Evolutionary conservation across 2,329 filamentous ascomycete genomes (phyloP).

Genomic region (Aspergillus sergii): DNA sequence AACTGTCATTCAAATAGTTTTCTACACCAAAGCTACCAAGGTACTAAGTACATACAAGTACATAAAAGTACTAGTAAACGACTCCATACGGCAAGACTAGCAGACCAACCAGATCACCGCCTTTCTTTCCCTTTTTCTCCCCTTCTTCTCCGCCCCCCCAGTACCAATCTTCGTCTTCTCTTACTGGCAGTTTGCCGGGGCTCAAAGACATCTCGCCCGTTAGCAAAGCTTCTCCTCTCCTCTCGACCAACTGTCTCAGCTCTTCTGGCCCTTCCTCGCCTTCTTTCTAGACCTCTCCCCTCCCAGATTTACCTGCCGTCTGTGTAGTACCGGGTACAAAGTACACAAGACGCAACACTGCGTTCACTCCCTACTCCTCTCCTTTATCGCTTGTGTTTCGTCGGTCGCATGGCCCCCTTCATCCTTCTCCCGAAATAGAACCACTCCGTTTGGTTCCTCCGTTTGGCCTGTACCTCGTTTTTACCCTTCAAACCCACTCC

Average conservation of each 20-base stretch:
- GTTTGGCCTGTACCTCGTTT: neutral
- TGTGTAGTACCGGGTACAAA: neutral
- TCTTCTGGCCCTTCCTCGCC: neutral
- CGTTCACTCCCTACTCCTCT: slow-evolving; percentile 12
- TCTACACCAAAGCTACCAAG: neutral
- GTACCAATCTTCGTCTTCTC: slow-evolving; percentile 3
- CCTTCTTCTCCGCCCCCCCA: slow-evolving; percentile 3
- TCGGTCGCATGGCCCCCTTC: slow-evolving; percentile 20
- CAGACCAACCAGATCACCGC: slow-evolving; percentile 2
- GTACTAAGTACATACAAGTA: neutral
- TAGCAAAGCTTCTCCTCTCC: neutral
- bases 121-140: slow-evolving; percentile 4
- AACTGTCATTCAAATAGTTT: neutral
- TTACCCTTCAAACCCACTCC: neutral
- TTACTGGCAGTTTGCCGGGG: neutral
- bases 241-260: neutral
- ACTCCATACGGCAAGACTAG: slow-evolving; percentile 1
- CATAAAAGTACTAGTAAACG: neutral
- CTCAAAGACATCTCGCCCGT: neutral
- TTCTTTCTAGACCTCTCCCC: neutral
- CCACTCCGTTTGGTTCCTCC: slow-evolving; percentile 4
- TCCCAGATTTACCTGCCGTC: neutral
- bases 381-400: slow-evolving; percentile 4
- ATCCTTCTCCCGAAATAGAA: slow-evolving; percentile 8
- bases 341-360: neutral